Conservation (phyloP, 2,329 filamentous ascomycete species). For the Cercospora janseana region DNA sequence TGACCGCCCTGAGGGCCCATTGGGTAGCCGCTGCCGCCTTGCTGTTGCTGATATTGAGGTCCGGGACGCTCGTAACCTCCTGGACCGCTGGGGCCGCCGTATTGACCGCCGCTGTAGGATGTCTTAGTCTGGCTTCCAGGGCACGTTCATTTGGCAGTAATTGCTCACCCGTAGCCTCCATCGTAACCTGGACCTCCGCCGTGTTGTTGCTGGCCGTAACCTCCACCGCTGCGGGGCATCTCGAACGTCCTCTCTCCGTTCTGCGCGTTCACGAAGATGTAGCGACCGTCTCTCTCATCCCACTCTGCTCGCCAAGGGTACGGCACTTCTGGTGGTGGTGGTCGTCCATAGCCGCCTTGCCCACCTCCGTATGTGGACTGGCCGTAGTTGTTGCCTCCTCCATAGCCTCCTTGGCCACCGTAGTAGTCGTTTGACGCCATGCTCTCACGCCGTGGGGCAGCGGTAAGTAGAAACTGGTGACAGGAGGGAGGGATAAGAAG, state of each 20-base stretch:
- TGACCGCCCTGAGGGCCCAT: slow-evolving; percentile 21
- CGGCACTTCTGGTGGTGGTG: slow-evolving; percentile 38
- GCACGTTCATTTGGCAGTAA: neutral
- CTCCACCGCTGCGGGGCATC: slow-evolving; percentile 34
- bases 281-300: slow-evolving; percentile 43
- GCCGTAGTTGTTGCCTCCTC: slow-evolving; percentile 1
- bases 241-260: slow-evolving; percentile 47
- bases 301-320: slow-evolving; percentile 49
- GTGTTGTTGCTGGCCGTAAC: slow-evolving; percentile 8
- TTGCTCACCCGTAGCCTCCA: slow-evolving; percentile 22
- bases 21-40: slow-evolving; percentile 17
- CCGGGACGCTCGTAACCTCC: slow-evolving; percentile 21
- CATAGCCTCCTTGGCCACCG: slow-evolving; percentile 15
- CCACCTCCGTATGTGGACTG: neutral
- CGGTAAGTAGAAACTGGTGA: neutral
- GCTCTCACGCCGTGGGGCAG: neutral
- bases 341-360: slow-evolving; percentile 3
- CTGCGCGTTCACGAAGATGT: slow-evolving; percentile 49
- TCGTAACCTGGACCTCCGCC: slow-evolving; percentile 18
- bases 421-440: slow-evolving; percentile 11
- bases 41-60: slow-evolving; percentile 9
- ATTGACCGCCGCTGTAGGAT: slow-evolving; percentile 24
- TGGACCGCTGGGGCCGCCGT: slow-evolving; percentile 22
- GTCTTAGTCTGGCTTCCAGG: neutral
- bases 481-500: neutral